phyloP scores from a whole-genome alignment of 331 rosid genomes.

The Rosa hybrid region DNA sequence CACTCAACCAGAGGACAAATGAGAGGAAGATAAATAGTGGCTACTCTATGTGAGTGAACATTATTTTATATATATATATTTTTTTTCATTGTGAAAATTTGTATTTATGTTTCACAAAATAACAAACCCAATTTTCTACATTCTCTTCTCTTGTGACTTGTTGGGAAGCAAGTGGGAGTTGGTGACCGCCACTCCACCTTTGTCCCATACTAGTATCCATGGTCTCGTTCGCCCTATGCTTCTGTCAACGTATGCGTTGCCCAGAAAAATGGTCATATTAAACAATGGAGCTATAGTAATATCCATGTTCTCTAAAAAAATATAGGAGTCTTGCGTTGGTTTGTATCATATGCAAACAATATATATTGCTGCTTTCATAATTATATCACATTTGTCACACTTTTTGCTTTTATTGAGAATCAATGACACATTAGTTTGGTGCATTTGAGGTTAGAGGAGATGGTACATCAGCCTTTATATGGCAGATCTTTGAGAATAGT shows the following conservation, averaged over 20 bases:
- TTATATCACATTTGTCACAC: neutral
- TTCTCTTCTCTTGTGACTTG: constrained; percentile 66
- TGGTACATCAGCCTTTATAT: neutral
- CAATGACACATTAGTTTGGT: neutral
- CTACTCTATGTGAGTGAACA: constrained; percentile 3
- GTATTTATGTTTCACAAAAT: neutral
- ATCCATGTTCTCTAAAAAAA: neutral
- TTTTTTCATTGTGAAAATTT: neutral
- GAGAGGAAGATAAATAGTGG: constrained; percentile 44
- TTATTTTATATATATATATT: neutral
- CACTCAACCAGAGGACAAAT: constrained; percentile 28
- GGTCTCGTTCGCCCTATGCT: constrained; percentile 12
- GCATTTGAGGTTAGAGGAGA: neutral
- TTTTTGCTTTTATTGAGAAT: neutral
- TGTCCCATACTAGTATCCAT: constrained; percentile 48
- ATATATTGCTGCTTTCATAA: neutral
- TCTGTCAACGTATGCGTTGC: constrained; percentile 23
- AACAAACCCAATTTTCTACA: constrained; percentile 45
- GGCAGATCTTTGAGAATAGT: neutral
- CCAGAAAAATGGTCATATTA: neutral
- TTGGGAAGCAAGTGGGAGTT: constrained; percentile 84
- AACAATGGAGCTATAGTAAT: neutral
- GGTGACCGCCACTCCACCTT: constrained; percentile 68
- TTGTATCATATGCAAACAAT: neutral
- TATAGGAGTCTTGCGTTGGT: neutral